Base-by-base conservation (phyloP, 257 asterid genomes). In the Eustoma russellianum region DNA sequence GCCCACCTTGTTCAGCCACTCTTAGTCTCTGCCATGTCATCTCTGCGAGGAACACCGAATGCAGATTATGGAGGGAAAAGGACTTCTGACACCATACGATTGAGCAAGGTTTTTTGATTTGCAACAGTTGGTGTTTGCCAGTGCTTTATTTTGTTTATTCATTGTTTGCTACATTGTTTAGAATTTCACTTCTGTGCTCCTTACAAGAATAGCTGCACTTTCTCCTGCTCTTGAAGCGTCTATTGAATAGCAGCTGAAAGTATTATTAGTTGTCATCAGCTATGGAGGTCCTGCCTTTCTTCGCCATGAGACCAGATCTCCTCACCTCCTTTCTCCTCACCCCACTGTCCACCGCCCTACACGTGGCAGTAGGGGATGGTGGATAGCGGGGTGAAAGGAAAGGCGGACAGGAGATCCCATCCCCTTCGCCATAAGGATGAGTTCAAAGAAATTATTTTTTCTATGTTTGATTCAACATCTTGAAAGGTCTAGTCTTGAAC, bases 221-320 rank as follows among this genome's bases (percentile, higher is more conserved):
- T 92, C 99, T 52, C 99, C 99, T 40, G 97, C 97, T 64, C 88
- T 85, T 57, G 97, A 92, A 72, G 78, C 79, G 47, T 76, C 94
- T 46, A 74, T 92, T 63, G 97, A 66, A 56, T 92, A 85, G 81
- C 95, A 92, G 67, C 75, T 88, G 86, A 92, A 88, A 73, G 93
- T 92, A 44, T 74, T 92, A 64, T 82, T 97, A 44, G 85, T 85
- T 74, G 96, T 93, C 40, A 82, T 92, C 69, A 83, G 83, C 74
- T 92, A 88, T 79, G 99, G 83, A 62, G 99, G 97, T 61, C 86
- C 95, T 50, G 69, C 93, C 38, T 81, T 92, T 61, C 79, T 92
- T 64, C 69, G 50, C n/a, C n/a, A n/a, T n/a, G n/a, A n/a, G n/a
- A n/a, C n/a, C n/a, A n/a, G n/a, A n/a, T n/a, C n/a, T n/a, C n/a